Evolutionary conservation across 2,329 filamentous ascomycete genomes (phyloP).

Genomic region (Hypoxylon sp.): DNA sequence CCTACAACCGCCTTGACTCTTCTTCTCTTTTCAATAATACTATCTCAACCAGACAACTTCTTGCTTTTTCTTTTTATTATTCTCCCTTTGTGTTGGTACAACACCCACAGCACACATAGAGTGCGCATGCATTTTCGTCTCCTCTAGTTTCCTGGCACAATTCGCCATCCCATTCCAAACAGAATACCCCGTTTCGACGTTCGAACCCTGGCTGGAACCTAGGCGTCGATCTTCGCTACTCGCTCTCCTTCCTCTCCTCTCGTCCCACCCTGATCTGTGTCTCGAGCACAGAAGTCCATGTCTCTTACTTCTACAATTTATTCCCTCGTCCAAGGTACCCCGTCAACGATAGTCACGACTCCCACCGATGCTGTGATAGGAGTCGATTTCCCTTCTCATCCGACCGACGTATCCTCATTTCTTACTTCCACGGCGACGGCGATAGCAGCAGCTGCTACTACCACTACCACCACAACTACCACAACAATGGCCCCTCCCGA

Average conservation of each 20-base stretch:
- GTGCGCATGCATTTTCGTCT: slow-evolving; percentile 12
- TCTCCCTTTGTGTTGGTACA: too few species aligned
- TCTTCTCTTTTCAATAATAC: slow-evolving; percentile 14
- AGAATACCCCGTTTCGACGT: slow-evolving; percentile 1
- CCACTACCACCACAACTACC: too few species aligned
- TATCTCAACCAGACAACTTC: slow-evolving; percentile 8
- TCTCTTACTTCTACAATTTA: slow-evolving; percentile 38
- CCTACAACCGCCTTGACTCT: slow-evolving; percentile 10
- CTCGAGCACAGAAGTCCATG: slow-evolving; percentile 35
- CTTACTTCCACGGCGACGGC: slow-evolving; percentile 39
- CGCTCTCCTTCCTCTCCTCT: slow-evolving; percentile 12
- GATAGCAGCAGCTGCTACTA: slow-evolving; percentile 39
- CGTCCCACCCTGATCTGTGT: slow-evolving; percentile 17
- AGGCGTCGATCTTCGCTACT: slow-evolving; percentile 33
- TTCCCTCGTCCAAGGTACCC: slow-evolving; percentile 30
- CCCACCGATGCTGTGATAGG: slow-evolving; percentile 37
- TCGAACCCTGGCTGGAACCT: slow-evolving; percentile 35
- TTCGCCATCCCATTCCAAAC: slow-evolving; percentile 6
- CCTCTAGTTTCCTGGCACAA: slow-evolving; percentile 11
- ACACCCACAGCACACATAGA: slow-evolving; percentile 1
- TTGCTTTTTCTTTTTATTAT: too few species aligned
- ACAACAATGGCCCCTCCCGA: slow-evolving; percentile 33
- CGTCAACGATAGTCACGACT: slow-evolving; percentile 32
- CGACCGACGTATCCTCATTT: slow-evolving; percentile 36
- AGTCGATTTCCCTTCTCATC: slow-evolving; percentile 33